Evolutionary conservation across 2,329 filamentous ascomycete species (phyloP).

Genomic region (Clonostachys chloroleuca): DNA sequence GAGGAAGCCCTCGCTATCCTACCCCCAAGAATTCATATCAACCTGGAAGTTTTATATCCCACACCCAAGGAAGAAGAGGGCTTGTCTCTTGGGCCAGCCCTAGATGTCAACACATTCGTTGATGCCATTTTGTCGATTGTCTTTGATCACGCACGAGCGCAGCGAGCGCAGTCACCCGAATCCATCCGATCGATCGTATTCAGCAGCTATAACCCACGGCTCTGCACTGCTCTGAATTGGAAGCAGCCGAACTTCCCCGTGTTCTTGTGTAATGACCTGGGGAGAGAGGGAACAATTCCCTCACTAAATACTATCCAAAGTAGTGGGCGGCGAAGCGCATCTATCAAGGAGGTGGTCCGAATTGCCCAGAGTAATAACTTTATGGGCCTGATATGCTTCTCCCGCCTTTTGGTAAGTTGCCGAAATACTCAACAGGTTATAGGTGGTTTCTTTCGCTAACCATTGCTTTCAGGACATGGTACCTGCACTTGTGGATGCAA

Average conservation of each 20-base stretch:
- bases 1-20: slow-evolving; percentile 71
- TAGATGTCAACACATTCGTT: slow-evolving; percentile 82
- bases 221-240: slow-evolving; percentile 96
- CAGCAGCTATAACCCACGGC: slow-evolving; percentile 83
- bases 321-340: slow-evolving; percentile 71
- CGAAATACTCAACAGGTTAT: not conserved
- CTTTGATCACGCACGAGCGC: slow-evolving; percentile 80
- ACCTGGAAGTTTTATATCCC: slow-evolving; percentile 89
- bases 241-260: slow-evolving; percentile 99
- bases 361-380: slow-evolving; percentile 96
- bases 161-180: slow-evolving; percentile 59
- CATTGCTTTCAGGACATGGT: slow-evolving; percentile 69
- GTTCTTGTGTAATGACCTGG: slow-evolving; percentile 90
- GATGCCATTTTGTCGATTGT: slow-evolving; percentile 81
- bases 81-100: slow-evolving; percentile 66
- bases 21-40: slow-evolving; percentile 77
- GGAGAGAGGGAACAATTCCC: slow-evolving; percentile 47
- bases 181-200: slow-evolving; percentile 86
- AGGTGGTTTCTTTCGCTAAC: slow-evolving; percentile 9
- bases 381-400: slow-evolving; percentile 93
- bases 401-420: slow-evolving; percentile 72
- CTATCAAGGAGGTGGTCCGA: slow-evolving; percentile 90
- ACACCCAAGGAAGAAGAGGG: slow-evolving; percentile 66
- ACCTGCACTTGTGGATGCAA: slow-evolving; percentile 83
- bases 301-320: slow-evolving; percentile 32